These are phyloP conservation scores for Lachnellula suecica DNA, from an alignment of 2,329 filamentous ascomycete genomes.

Conservation along the genomic window DNA sequence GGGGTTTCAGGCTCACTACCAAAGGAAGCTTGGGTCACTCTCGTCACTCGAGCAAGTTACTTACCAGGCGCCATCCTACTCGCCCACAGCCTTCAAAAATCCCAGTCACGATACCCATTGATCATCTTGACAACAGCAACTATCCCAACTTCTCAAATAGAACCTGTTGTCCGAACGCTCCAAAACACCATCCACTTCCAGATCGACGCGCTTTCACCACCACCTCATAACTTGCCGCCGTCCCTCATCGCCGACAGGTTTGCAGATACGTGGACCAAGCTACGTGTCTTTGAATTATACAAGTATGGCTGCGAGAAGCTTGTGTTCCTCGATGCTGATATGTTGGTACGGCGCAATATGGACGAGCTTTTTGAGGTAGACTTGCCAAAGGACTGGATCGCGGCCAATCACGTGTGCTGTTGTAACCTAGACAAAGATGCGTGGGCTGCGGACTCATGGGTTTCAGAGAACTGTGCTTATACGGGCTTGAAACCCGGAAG, in stretches of 20 bases:
- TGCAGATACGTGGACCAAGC: slow-evolving; percentile 85
- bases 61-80: slow-evolving; percentile 78
- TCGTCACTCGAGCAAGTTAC: slow-evolving; percentile 80
- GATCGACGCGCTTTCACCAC: slow-evolving; percentile 68
- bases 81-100: slow-evolving; percentile 67
- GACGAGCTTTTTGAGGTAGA: slow-evolving; percentile 80
- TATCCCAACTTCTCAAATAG: slow-evolving; percentile 62
- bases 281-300: slow-evolving; percentile 69
- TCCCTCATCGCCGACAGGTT: slow-evolving; percentile 75
- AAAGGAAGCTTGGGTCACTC: slow-evolving; percentile 63
- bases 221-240: slow-evolving; percentile 45
- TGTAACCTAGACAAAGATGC: slow-evolving; percentile 75
- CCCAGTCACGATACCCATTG: slow-evolving; percentile 68
- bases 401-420: slow-evolving; percentile 77
- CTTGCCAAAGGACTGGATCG: slow-evolving; percentile 70
- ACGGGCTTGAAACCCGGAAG: slow-evolving; percentile 42
- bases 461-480: slow-evolving; percentile 54
- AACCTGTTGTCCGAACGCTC: slow-evolving; percentile 64
- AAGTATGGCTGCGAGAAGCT: slow-evolving; percentile 68
- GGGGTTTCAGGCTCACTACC: neutral
- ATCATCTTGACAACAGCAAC: slow-evolving; percentile 76
- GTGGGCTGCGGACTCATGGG: slow-evolving; percentile 74
- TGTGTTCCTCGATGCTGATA: slow-evolving; percentile 82
- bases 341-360: slow-evolving; percentile 80
- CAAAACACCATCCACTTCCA: slow-evolving; percentile 64